Percentiles rank a stretch among this genome's conserved stretches.
Evolutionary conservation across 2,329 filamentous ascomycete species (phyloP).

Genomic region (Dothiorella sarmentorum): DNA sequence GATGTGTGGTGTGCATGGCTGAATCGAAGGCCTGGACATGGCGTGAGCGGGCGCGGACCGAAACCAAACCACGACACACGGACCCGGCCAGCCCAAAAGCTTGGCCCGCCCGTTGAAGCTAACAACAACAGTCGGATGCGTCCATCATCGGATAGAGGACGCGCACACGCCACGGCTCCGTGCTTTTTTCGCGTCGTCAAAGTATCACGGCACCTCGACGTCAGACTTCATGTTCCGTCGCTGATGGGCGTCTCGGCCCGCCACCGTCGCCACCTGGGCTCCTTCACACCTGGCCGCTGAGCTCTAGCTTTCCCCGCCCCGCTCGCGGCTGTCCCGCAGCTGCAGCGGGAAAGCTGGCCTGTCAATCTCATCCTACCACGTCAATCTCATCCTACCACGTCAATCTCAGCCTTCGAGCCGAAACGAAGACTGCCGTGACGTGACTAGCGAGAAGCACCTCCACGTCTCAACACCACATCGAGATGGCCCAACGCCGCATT

Average conservation of each 20-base stretch:
- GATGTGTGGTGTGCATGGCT: neutral
- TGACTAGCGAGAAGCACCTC: neutral
- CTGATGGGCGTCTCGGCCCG: neutral
- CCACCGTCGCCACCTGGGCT: neutral
- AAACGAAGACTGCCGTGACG: too few species aligned
- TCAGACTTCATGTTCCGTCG: neutral
- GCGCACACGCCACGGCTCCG: neutral
- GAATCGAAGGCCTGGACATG: neutral
- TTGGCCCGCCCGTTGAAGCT: neutral
- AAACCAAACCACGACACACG: neutral
- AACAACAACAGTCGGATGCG: too few species aligned
- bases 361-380: too few species aligned
- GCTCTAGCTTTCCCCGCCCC: neutral
- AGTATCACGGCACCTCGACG: slow-evolving; percentile 9
- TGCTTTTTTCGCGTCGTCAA: neutral
- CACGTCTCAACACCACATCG: slow-evolving; percentile 10
- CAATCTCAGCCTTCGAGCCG: too few species aligned
- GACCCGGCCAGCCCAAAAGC: neutral
- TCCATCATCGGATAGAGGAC: too few species aligned
- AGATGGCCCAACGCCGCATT: neutral
- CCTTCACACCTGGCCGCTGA: neutral
- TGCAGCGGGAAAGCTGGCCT: too few species aligned
- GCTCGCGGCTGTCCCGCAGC: neutral
- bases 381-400: too few species aligned
- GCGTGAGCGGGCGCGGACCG: neutral